phyloP scores from a whole-genome alignment of 768 basidiomycete species.

The Lepiota brunneoincarnata region DNA sequence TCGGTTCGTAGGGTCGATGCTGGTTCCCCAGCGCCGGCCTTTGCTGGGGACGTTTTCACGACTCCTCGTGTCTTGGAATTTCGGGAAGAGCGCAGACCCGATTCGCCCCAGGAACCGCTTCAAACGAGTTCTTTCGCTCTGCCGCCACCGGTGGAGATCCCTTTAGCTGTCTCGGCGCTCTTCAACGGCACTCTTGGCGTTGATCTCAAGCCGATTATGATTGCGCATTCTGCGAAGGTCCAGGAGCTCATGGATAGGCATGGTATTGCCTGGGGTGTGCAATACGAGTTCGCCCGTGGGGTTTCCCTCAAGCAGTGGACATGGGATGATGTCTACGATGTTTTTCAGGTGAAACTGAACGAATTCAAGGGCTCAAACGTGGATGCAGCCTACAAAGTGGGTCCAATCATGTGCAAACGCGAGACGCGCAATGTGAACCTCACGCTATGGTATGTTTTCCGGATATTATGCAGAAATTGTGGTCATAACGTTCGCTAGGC shows the following conservation, averaged over 20 bases:
- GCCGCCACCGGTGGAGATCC: background rate
- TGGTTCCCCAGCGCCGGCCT: background rate
- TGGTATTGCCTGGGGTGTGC: constrained; percentile 43
- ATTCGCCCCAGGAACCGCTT: background rate
- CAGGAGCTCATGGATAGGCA: constrained; percentile 34
- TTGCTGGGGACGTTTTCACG: background rate
- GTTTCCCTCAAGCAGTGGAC: constrained; percentile 34
- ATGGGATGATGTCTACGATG: constrained; percentile 31
- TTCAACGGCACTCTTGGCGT: constrained; percentile 18
- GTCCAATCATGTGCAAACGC: constrained; percentile 26
- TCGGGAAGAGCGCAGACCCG: background rate
- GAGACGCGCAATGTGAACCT: constrained; percentile 15
- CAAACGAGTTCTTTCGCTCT: background rate
- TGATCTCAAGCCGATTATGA: constrained; percentile 24
- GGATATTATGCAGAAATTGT: background rate
- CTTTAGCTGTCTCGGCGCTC: background rate
- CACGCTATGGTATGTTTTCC: constrained; percentile 32
- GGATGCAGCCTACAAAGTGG: constrained; percentile 29
- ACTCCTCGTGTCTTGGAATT: background rate
- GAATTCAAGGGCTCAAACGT: constrained; percentile 29
- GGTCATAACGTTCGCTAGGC: constrained; percentile 26
- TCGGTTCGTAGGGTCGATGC: background rate
- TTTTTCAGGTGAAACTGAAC: constrained; percentile 19
- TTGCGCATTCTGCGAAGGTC: constrained; percentile 33
- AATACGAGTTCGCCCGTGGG: constrained; percentile 46